Conservation (phyloP, 805 yeast genomes). For the Candida ipomoeae region DNA sequence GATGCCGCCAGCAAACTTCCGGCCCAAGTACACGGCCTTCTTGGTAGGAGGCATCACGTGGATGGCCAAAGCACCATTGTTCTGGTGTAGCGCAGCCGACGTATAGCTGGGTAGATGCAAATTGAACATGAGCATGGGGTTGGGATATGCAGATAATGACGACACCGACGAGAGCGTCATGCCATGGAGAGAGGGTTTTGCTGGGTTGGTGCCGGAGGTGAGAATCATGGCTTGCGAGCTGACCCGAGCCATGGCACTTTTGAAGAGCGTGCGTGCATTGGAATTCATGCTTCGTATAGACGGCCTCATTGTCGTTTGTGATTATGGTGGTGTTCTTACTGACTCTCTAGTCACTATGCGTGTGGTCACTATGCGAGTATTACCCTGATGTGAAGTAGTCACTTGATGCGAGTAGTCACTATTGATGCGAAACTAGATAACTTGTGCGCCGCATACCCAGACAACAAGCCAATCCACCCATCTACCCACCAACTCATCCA, state of each 20-base stretch:
- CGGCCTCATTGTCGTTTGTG: not conserved
- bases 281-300: not conserved
- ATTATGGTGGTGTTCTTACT: not conserved
- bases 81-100: slow-evolving; percentile 58
- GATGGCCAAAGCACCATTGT: slow-evolving; percentile 53
- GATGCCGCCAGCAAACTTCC: slow-evolving; percentile 56
- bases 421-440: no score
- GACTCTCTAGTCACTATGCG: not conserved
- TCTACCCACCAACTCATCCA: no score
- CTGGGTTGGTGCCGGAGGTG: slow-evolving; percentile 23
- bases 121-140: slow-evolving; percentile 79
- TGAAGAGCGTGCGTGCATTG: slow-evolving; percentile 17
- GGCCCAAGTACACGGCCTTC: slow-evolving; percentile 55
- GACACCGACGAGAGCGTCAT: slow-evolving; percentile 84
- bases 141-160: slow-evolving; percentile 74
- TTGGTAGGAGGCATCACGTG: slow-evolving; percentile 67
- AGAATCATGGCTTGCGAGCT: slow-evolving; percentile 42
- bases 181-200: slow-evolving; percentile 46
- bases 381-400: not conserved
- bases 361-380: no score
- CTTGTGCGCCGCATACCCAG: no score
- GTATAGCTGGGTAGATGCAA: slow-evolving; percentile 84
- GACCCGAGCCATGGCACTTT: slow-evolving; percentile 33
- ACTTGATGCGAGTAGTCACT: not conserved
- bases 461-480: no score